phyloP scores from a whole-genome alignment of 2,329 filamentous ascomycete species.

The Basipetospora chlamydospora region DNA sequence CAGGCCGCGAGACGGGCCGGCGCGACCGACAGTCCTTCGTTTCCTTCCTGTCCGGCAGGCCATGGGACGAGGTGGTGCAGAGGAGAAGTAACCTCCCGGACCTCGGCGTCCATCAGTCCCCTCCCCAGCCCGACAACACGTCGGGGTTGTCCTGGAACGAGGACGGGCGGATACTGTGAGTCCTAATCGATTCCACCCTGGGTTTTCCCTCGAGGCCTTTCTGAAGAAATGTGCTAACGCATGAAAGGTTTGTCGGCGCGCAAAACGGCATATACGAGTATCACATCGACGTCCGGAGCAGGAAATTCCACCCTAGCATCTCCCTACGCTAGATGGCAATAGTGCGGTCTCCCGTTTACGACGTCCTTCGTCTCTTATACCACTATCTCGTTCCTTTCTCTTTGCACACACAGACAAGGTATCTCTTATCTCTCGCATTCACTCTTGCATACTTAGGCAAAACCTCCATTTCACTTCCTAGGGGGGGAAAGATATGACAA shows the following conservation, averaged over 20 bases:
- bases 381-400: background rate
- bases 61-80: constrained; percentile 7
- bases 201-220: too few relatives aligned
- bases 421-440: too few relatives aligned
- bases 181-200: constrained; percentile 5
- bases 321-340: constrained; percentile 34
- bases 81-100: constrained; percentile 15
- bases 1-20: constrained; percentile 2
- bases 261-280: constrained; percentile 68
- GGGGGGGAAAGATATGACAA: too few relatives aligned
- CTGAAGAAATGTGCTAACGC: background rate
- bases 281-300: constrained; percentile 45
- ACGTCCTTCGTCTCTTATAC: background rate
- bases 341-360: constrained; percentile 2
- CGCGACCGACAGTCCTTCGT: constrained; percentile 9
- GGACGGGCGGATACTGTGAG: constrained; percentile 45
- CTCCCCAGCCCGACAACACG: constrained; percentile 39
- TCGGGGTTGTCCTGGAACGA: constrained; percentile 48
- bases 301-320: constrained; percentile 45
- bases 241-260: constrained; percentile 43
- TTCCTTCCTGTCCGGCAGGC: constrained; percentile 4
- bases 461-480: too few relatives aligned
- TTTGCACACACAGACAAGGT: background rate
- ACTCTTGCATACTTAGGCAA: too few relatives aligned
- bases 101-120: constrained; percentile 24